Percentiles rank a stretch among this genome's conserved stretches.
Conservation (phyloP, 2,329 filamentous ascomycete species). For the Sporothrix luriei region DNA sequence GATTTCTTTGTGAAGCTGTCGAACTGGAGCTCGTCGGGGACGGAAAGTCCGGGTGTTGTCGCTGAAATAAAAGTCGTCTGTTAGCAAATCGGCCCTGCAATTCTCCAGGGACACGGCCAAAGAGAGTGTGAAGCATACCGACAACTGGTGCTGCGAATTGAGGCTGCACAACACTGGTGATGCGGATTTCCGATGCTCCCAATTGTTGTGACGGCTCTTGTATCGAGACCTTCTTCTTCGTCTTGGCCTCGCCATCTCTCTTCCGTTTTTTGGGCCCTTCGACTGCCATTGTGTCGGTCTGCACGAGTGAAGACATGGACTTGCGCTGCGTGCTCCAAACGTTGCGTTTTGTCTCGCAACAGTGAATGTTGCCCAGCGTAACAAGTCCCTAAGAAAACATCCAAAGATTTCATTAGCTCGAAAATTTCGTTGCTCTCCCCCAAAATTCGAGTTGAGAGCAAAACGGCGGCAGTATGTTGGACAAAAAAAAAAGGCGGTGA, state of each 20-base stretch:
- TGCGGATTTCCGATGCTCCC: slow-evolving; percentile 42
- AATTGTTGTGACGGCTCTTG: slow-evolving; percentile 42
- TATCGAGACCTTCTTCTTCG: slow-evolving; percentile 58
- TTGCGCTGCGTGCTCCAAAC: background rate
- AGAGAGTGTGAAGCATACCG: slow-evolving; percentile 37
- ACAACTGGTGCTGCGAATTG: slow-evolving; percentile 53
- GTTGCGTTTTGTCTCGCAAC: background rate
- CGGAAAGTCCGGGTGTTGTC: slow-evolving; percentile 47
- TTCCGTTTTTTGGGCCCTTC: slow-evolving; percentile 55
- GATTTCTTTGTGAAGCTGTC: slow-evolving; percentile 53
- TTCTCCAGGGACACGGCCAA: background rate
- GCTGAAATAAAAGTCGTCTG: slow-evolving; percentile 41
- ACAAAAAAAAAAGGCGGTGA: slow-evolving; percentile 34
- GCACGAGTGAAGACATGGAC: slow-evolving; percentile 23
- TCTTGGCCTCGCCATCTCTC: slow-evolving; percentile 48
- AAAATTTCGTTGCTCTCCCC: slow-evolving; percentile 33
- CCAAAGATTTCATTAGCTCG: slow-evolving; percentile 16
- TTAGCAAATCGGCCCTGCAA: background rate
- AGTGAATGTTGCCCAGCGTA: background rate
- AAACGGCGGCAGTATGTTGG: slow-evolving; percentile 30
- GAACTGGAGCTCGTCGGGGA: slow-evolving; percentile 49
- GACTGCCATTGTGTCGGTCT: slow-evolving; percentile 29
- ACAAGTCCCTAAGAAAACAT: background rate
- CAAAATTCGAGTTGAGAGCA: background rate
- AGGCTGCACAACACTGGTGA: slow-evolving; percentile 52